Percentiles rank a stretch among this genome's conserved stretches.
These are phyloP conservation scores for Capsicum pubescens DNA, from an alignment of 257 asterid genomes.

Conservation along the genomic window DNA sequence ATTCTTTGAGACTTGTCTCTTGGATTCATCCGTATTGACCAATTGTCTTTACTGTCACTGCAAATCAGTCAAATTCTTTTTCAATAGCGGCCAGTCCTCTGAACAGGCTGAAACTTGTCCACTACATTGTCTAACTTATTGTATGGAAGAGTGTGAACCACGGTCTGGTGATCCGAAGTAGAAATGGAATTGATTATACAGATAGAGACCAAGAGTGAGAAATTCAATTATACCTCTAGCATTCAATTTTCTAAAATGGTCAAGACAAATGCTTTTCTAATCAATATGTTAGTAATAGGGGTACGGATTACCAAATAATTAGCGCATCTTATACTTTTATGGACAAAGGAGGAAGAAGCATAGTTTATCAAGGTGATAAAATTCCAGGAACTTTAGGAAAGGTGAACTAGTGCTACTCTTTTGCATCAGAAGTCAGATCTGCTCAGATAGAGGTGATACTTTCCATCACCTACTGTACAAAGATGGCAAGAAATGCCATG, in stretches of 20 bases:
- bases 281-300: neutral
- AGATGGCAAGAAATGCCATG: neutral
- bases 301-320: neutral
- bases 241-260: constrained; percentile 6
- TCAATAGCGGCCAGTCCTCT: neutral
- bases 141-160: neutral
- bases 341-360: neutral
- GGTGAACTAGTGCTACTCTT: neutral
- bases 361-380: neutral
- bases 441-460: constrained; percentile 2
- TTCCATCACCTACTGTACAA: neutral
- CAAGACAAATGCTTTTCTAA: neutral
- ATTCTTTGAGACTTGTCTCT: neutral
- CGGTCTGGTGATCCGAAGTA: neutral
- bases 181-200: constrained; percentile 8
- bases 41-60: neutral
- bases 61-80: neutral
- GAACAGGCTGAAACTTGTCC: neutral
- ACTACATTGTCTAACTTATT: neutral
- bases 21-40: neutral
- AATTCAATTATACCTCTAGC: neutral
- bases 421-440: neutral
- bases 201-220: neutral
- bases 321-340: neutral
- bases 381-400: neutral